Evolutionary conservation across 805 yeast species (phyloP).

Genomic region (Sporopachydermia quercuum): DNA sequence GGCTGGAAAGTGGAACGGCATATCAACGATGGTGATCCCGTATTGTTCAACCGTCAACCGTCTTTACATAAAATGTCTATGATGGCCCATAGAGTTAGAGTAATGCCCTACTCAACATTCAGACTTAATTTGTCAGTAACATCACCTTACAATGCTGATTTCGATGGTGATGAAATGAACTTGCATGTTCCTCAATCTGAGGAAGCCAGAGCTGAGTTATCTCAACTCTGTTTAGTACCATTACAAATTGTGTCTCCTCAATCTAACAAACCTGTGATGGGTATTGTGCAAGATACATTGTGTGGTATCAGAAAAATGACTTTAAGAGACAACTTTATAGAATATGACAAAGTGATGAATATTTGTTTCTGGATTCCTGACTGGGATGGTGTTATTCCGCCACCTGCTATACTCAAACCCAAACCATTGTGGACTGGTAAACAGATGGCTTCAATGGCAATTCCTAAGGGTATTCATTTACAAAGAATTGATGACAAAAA

Average conservation of each 20-base stretch:
- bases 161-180: slow-evolving; percentile 99
- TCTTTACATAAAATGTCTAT: slow-evolving; percentile 98
- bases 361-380: slow-evolving; percentile 95
- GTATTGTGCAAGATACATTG: slow-evolving; percentile 96
- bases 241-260: slow-evolving; percentile 96
- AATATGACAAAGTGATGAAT: slow-evolving; percentile 89
- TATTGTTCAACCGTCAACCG: slow-evolving; percentile 96
- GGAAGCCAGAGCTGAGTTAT: slow-evolving; percentile 92
- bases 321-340: slow-evolving; percentile 74
- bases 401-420: slow-evolving; percentile 88
- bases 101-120: slow-evolving; percentile 97
- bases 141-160: slow-evolving; percentile 99
- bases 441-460: slow-evolving; percentile 80
- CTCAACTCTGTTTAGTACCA: slow-evolving; percentile 94
- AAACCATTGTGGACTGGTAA: slow-evolving; percentile 97
- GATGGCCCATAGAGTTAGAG: slow-evolving; percentile 99
- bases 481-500: slow-evolving; percentile 89
- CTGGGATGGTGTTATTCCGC: slow-evolving; percentile 97
- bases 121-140: slow-evolving; percentile 93
- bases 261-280: slow-evolving; percentile 98
- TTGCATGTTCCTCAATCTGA: slow-evolving; percentile 98
- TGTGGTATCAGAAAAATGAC: slow-evolving; percentile 97
- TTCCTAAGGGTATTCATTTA: slow-evolving; percentile 90
- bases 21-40: slow-evolving; percentile 94
- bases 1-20: slow-evolving; percentile 99